Base-by-base conservation (phyloP, 2,329 filamentous ascomycete genomes). In the Hypoxylon sp. region DNA sequence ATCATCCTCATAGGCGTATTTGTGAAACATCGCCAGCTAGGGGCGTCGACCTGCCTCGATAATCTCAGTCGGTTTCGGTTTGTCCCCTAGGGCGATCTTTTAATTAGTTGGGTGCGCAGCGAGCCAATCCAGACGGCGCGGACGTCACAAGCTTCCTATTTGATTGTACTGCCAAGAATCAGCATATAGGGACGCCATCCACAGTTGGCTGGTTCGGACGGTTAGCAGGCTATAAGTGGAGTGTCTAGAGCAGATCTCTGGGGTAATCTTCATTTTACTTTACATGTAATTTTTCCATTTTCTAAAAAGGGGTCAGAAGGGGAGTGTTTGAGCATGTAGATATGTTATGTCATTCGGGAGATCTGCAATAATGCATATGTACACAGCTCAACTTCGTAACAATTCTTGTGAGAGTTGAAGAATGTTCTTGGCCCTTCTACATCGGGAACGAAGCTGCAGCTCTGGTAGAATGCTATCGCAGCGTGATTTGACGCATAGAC, bases 381-480 rank as follows among this genome's bases (percentile, higher is more conserved):
- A 50, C 67, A 65, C 14, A 77, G 44, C 61, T 75, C 66, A 26
- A 57, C 52, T 14, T 50, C 63, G 17, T 55, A 63, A 9, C 37
- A 47, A 5, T 70, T 70, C 46, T 75, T 76, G 19, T 67, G 11
- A 33, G 65, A 51, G 29, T 75, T 76, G 42, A 72, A 74, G 5
- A 61, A 66, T 35, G 22, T 26, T 26, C 46, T 69, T 19, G 63
- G 48, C 5, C 67, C 73, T 17, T 63, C 64, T 14, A 51, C 19
- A 35, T 11, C 26, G 33, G 26, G 63, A 52, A 74, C 72, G 67
- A 80, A 81, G 6, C 79, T 79, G 72, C 76, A 79, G 52, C 75
- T 78, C 63, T 78, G 66, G 59, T 81, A 82, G 42, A 82, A 71
- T 3, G 70, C 66, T 54, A 73, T 76, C 3, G 80, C 80, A 5